phyloP scores from a whole-genome alignment of 352 stramenopile species.

The Peronospora belbahrii region DNA sequence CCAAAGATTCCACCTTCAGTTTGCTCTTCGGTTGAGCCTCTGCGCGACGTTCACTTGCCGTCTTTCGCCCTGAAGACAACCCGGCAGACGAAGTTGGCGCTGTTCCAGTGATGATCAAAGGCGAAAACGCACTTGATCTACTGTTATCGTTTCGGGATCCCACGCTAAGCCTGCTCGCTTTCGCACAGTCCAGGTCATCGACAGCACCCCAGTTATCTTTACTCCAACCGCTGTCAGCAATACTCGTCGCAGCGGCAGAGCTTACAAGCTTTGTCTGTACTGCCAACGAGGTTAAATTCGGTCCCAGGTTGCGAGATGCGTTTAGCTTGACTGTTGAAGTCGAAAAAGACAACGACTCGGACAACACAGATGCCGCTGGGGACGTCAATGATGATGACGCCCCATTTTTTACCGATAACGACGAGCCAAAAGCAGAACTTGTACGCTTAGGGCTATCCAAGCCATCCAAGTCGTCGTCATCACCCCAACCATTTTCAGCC shows the following conservation, averaged over 20 bases:
- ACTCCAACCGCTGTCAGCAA: constrained; percentile 38
- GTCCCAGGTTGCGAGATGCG: constrained; percentile 20
- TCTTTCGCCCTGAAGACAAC: constrained; percentile 28
- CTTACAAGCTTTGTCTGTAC: constrained; percentile 10
- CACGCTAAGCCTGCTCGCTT: constrained; percentile 13
- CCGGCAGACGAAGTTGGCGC: constrained; percentile 8
- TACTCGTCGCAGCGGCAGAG: constrained; percentile 26
- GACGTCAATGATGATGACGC: constrained; percentile 20
- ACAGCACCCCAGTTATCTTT: constrained; percentile 65
- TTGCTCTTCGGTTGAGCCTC: constrained; percentile 62
- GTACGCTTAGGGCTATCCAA: constrained; percentile 36
- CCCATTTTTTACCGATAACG: constrained; percentile 19
- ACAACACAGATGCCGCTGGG: constrained; percentile 18
- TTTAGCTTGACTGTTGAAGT: constrained; percentile 47
- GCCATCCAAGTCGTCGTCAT: constrained; percentile 51
- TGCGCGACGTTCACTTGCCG: constrained; percentile 40
- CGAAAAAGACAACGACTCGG: constrained; percentile 32
- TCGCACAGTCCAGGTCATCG: constrained; percentile 37
- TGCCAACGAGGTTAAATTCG: neutral
- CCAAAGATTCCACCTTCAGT: constrained; percentile 39
- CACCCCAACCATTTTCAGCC: constrained; percentile 53
- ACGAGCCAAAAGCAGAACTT: constrained; percentile 21
- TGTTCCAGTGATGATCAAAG: constrained; percentile 10
- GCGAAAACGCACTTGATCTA: constrained; percentile 14
- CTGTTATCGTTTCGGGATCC: constrained; percentile 10